Percentiles rank a stretch among this genome's conserved stretches.
Conservation (phyloP, 768 basidiomycete genomes). For the Amanita pallidorosea region DNA sequence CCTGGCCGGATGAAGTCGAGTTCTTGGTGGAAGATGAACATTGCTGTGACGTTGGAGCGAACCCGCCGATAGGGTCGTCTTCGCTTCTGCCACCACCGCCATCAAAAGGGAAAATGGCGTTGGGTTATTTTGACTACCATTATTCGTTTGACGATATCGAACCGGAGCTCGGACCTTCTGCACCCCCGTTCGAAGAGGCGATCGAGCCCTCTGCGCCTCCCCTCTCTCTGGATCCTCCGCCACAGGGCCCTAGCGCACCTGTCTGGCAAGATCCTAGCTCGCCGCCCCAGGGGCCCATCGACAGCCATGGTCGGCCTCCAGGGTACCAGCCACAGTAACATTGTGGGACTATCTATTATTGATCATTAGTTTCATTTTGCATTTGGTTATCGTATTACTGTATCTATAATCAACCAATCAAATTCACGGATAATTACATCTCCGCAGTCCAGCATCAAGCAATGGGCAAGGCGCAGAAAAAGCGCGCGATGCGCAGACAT, state of each 20-base stretch:
- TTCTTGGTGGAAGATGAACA: neutral
- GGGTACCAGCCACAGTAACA: conserved; percentile 1
- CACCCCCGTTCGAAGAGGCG: conserved; percentile 35
- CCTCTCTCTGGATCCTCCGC: neutral
- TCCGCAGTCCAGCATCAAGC: conserved; percentile 1
- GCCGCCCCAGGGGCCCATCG: neutral
- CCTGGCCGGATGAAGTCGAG: conserved; percentile 36
- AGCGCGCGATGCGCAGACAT: conserved; percentile 73
- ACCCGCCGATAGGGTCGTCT: neutral
- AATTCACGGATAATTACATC: neutral
- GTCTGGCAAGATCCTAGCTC: conserved; percentile 4
- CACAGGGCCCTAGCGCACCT: conserved; percentile 14
- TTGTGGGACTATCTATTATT: neutral
- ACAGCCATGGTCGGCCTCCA: neutral
- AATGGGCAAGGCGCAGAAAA: conserved; percentile 96
- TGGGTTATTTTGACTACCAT: conserved; percentile 28
- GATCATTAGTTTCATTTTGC: neutral
- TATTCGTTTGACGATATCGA: conserved; percentile 31
- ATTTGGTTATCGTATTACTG: neutral
- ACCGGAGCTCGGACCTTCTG: conserved; percentile 28
- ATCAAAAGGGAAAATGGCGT: conserved; percentile 31
- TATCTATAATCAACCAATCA: conserved; percentile 5
- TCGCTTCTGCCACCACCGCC: conserved; percentile 34
- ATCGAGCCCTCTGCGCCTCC: conserved; percentile 16
- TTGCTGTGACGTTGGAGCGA: neutral